Conservation (phyloP, 257 asterid species). For the Solanum pennellii region DNA sequence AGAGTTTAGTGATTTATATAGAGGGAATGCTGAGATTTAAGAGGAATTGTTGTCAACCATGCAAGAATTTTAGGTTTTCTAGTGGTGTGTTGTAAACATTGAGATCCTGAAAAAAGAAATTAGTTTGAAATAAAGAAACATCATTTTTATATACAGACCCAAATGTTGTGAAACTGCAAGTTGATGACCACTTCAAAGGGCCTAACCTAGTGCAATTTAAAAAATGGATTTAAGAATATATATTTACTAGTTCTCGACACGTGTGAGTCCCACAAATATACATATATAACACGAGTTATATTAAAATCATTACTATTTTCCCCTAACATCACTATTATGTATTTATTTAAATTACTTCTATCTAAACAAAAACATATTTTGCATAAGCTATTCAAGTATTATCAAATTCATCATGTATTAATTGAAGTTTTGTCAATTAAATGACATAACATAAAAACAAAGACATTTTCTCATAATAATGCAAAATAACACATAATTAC, state of each 20-base stretch:
- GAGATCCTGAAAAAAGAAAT: neutral
- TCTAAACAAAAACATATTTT: no score
- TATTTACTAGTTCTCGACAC: neutral
- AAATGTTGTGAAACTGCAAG: neutral
- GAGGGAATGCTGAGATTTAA: neutral
- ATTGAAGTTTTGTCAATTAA: no score
- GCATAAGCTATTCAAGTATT: no score
- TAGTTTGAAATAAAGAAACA: neutral
- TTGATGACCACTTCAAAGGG: neutral
- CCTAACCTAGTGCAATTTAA: neutral
- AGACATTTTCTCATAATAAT: no score
- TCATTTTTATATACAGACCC: neutral
- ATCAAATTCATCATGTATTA: no score
- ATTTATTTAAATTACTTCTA: no score
- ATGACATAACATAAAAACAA: no score
- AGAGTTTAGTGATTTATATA: conserved; percentile 13
- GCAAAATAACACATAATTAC: no score
- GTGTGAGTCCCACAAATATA: no score
- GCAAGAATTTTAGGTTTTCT: conserved; percentile 26
- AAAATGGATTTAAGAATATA: neutral
- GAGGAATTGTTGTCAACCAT: conserved; percentile 41
- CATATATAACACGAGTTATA: no score
- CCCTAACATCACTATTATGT: no score
- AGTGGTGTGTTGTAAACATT: neutral
- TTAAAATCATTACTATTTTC: no score